Percentiles rank a stretch among this genome's conserved stretches.
These are phyloP conservation scores for Purpureocillium takamizusanense DNA, from an alignment of 2,329 filamentous ascomycete genomes.

Conservation along the genomic window DNA sequence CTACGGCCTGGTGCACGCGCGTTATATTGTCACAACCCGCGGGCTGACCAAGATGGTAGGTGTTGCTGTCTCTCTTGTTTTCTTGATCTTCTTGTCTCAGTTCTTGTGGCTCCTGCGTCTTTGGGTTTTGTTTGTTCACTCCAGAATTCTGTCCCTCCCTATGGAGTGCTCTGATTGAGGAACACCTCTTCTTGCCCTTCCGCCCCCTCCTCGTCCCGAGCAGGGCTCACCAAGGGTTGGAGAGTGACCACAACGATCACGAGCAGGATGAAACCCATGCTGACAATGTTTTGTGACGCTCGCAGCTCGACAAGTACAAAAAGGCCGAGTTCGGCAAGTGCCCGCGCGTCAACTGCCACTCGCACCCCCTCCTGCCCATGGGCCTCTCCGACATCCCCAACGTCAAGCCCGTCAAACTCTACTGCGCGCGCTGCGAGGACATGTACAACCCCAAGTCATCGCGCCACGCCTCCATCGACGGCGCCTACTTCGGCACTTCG, in stretches of 20 bases:
- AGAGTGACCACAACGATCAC: too few relatives aligned
- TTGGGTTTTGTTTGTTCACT: too few relatives aligned
- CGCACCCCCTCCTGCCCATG: constrained; percentile 88
- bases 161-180: too few relatives aligned
- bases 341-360: constrained; percentile 89
- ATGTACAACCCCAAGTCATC: constrained; percentile 98
- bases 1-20: constrained; percentile 90
- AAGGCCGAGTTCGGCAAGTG: constrained; percentile 98
- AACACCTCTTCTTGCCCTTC: too few relatives aligned
- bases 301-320: constrained; percentile 94
- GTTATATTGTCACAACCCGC: constrained; percentile 93
- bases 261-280: too few relatives aligned
- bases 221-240: too few relatives aligned
- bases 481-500: constrained; percentile 94
- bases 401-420: constrained; percentile 87
- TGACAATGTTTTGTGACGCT: too few relatives aligned
- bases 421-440: constrained; percentile 95
- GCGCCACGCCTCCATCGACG: constrained; percentile 89
- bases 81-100: constrained; percentile 1
- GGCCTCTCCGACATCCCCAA: constrained; percentile 85
- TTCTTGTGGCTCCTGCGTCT: not conserved
- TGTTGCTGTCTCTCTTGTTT: constrained; percentile 3
- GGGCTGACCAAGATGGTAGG: constrained; percentile 92
- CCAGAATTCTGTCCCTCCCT: too few relatives aligned
- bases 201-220: too few relatives aligned